Conservation (phyloP, 2,329 filamentous ascomycete genomes). For the Fusarium annulatum region DNA sequence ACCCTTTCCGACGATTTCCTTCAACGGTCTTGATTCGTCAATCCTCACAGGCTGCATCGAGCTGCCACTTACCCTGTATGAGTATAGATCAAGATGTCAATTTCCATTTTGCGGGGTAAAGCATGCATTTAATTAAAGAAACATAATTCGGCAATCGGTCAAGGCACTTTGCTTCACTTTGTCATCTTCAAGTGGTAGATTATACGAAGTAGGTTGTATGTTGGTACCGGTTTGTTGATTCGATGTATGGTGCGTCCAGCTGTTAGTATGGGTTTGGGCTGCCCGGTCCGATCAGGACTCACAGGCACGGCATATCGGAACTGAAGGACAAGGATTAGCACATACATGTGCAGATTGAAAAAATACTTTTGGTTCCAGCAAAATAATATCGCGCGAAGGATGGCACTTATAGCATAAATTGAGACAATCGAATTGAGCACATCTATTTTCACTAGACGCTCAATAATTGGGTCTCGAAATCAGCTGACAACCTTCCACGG, state of each 20-base stretch:
- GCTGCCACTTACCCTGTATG: neutral
- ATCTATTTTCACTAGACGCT: fast-evolving
- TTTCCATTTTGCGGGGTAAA: neutral
- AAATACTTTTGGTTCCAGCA: neutral
- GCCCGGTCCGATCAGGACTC: fast-evolving
- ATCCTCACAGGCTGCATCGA: neutral
- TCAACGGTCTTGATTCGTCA: neutral
- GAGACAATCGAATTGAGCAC: neutral
- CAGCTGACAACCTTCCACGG: neutral
- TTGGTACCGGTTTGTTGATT: neutral
- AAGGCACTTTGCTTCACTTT: neutral
- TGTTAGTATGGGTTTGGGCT: fast-evolving
- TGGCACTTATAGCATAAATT: neutral
- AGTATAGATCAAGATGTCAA: neutral
- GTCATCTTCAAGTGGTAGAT: neutral
- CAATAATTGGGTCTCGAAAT: fast-evolving
- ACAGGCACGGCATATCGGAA: fast-evolving
- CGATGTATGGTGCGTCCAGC: too few species aligned
- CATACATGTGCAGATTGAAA: too few species aligned
- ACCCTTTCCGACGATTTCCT: neutral
- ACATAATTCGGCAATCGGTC: neutral
- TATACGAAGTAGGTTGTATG: too few species aligned
- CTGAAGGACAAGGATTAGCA: too few species aligned
- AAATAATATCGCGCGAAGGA: neutral
- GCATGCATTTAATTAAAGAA: neutral